phyloP scores from a whole-genome alignment of 805 yeast genomes.

The Lipomyces starkeyi region DNA sequence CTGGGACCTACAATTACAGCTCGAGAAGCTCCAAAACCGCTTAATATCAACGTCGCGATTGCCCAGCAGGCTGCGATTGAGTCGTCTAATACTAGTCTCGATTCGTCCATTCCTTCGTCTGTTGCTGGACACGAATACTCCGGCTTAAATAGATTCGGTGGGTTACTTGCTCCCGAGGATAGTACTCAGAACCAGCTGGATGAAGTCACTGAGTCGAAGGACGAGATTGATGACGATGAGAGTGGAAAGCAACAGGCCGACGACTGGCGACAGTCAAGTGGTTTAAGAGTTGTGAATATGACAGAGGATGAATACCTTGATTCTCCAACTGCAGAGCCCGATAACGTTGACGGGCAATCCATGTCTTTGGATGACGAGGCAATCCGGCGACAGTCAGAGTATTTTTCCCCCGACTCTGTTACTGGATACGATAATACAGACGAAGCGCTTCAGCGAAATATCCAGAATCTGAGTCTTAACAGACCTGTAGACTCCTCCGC shows the following conservation, averaged over 20 bases:
- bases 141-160: slow-evolving; percentile 25
- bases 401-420: slow-evolving; percentile 1
- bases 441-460: slow-evolving; percentile 19
- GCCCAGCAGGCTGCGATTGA: not conserved
- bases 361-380: slow-evolving; percentile 12
- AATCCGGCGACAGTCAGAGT: slow-evolving; percentile 9
- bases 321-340: slow-evolving; percentile 5
- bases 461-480: slow-evolving; percentile 20
- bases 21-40: slow-evolving; percentile 1
- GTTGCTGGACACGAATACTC: slow-evolving; percentile 23
- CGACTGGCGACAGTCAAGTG: not conserved
- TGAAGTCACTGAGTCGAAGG: not conserved
- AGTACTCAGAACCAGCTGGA: not conserved
- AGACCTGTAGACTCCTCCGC: slow-evolving; percentile 31
- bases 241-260: not conserved
- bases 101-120: slow-evolving; percentile 31
- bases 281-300: not conserved
- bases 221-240: not conserved
- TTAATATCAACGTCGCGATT: slow-evolving; percentile 12
- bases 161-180: not conserved
- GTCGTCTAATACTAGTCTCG: slow-evolving; percentile 1
- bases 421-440: not conserved
- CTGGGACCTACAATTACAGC: not conserved
- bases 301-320: not conserved
- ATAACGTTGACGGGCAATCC: slow-evolving; percentile 8